A percentile compares a stretch with the other conserved stretches of the same genome.
These are phyloP conservation scores for Psilocybe cyanescens DNA, from an alignment of 768 basidiomycete genomes.

Conservation along the genomic window DNA sequence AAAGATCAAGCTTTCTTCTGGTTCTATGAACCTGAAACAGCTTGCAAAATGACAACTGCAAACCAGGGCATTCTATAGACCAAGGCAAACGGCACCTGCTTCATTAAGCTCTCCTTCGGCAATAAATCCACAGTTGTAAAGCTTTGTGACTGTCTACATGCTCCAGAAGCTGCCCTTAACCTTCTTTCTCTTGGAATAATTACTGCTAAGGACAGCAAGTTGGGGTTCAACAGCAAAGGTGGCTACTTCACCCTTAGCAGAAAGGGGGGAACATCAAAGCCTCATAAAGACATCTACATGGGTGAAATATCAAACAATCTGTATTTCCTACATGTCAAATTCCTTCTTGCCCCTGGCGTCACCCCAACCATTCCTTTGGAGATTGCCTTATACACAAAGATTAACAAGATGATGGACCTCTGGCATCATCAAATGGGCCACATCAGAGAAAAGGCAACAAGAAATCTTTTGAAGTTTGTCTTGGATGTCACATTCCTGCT, in stretches of 20 bases:
- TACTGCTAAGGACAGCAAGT: constrained; percentile 6
- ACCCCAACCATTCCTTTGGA: constrained; percentile 1
- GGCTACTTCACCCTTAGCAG: neutral
- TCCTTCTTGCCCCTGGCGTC: neutral
- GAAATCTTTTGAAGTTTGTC: neutral
- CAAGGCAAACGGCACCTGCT: neutral
- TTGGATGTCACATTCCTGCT: constrained; percentile 12
- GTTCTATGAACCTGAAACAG: neutral
- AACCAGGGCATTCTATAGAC: neutral
- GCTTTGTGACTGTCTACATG: constrained; percentile 26
- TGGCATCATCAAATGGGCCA: constrained; percentile 33
- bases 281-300: neutral
- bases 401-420: neutral
- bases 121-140: constrained; percentile 1
- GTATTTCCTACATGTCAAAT: neutral
- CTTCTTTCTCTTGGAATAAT: constrained; percentile 26
- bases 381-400: neutral
- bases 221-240: neutral
- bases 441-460: constrained; percentile 20
- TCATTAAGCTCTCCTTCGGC: neutral
- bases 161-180: constrained; percentile 26
- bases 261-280: neutral
- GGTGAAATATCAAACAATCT: neutral
- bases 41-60: neutral
- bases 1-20: neutral